Conservation (phyloP, 495 filamentous ascomycete species). For the Bathelium albidoporum region DNA sequence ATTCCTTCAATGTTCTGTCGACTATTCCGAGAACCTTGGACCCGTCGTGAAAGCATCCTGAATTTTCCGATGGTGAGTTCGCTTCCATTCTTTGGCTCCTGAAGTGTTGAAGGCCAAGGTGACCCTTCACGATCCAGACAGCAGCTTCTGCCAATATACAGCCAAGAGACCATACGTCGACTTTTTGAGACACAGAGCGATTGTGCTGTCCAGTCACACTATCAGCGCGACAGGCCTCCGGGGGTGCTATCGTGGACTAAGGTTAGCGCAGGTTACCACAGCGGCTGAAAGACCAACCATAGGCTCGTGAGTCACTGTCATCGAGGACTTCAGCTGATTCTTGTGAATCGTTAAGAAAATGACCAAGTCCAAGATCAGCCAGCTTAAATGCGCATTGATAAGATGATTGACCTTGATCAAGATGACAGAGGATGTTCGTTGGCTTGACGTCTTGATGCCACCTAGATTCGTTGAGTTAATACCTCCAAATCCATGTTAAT, state of each 20-base stretch:
- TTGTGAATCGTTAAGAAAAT: neutral
- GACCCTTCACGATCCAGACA: conserved; percentile 1
- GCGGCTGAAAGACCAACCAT: neutral
- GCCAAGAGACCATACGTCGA: conserved; percentile 3
- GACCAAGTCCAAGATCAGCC: conserved; percentile 4
- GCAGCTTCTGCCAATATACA: conserved; percentile 7
- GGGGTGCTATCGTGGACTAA: neutral
- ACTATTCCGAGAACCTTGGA: conserved; percentile 1
- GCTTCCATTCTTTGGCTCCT: neutral
- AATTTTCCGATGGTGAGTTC: neutral
- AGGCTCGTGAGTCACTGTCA: neutral
- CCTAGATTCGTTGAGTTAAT: neutral
- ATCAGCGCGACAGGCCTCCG: conserved; percentile 1
- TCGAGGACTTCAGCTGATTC: neutral
- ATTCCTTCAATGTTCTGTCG: neutral
- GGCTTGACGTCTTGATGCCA: conserved; percentile 1
- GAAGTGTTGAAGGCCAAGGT: neutral
- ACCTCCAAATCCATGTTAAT: neutral
- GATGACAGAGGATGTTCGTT: neutral
- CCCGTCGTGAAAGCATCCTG: conserved; percentile 7
- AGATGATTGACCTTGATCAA: neutral
- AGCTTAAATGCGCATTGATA: neutral
- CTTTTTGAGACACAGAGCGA: neutral
- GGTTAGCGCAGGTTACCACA: neutral
- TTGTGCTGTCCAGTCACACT: neutral